A percentile compares a stretch with the other conserved stretches of the same genome.
Conservation (phyloP, 441 rosid genomes). For the Mallotus japonicus region DNA sequence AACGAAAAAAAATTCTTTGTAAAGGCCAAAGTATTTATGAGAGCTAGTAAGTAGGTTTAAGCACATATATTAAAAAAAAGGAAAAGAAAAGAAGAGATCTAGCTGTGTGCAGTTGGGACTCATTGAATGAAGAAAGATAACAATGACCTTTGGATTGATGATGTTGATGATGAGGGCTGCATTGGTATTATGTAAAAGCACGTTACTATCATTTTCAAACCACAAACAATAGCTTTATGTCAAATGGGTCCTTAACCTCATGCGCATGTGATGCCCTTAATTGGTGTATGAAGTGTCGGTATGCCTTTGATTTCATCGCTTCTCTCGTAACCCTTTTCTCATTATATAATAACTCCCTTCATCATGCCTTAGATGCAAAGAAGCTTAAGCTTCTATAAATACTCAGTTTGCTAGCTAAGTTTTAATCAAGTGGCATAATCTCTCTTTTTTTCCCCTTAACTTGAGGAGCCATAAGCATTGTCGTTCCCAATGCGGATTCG, state of each 20-base stretch:
- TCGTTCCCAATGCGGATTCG: conserved; percentile 57
- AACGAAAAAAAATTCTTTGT: no score
- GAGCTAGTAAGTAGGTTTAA: conserved; percentile 29
- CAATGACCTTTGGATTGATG: background rate
- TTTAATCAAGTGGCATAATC: background rate
- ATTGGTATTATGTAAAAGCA: conserved; percentile 2
- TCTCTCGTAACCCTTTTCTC: background rate
- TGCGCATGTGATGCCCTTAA: conserved; percentile 39
- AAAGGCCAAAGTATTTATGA: conserved; percentile 22
- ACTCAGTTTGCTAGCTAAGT: background rate
- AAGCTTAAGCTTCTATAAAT: conserved; percentile 2
- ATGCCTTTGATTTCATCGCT: background rate
- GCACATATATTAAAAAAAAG: background rate
- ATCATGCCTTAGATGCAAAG: background rate
- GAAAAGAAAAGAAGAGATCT: background rate
- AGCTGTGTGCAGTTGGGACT: conserved; percentile 39
- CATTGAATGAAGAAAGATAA: conserved; percentile 31
- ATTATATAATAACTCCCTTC: conserved; percentile 32
- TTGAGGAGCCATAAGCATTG: background rate
- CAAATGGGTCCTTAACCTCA: conserved; percentile 39
- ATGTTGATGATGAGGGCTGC: background rate
- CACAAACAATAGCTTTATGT: conserved; percentile 4
- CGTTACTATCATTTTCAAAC: conserved; percentile 27
- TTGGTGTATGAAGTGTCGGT: conserved; percentile 29
- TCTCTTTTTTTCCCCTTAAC: background rate